Evolutionary conservation across 495 filamentous ascomycete genomes (phyloP).

Genomic region (Annulohypoxylon bovei): DNA sequence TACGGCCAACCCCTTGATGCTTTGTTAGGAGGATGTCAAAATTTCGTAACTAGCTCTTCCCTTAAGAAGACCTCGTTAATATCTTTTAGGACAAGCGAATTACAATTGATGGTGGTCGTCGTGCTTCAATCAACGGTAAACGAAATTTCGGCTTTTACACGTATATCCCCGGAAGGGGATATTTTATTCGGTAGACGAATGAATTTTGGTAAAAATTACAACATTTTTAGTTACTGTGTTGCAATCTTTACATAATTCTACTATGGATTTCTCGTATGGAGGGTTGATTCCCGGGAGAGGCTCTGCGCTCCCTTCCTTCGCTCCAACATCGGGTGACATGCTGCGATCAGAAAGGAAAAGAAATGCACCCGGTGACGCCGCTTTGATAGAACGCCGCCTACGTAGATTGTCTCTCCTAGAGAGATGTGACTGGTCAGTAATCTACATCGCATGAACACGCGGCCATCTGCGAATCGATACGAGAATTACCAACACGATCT

Average conservation of each 20-base stretch:
- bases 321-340: neutral
- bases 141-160: neutral
- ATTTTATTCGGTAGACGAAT: neutral
- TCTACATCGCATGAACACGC: slow-evolving; percentile 12
- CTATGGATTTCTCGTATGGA: neutral
- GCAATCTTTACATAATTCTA: neutral
- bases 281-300: neutral
- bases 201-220: neutral
- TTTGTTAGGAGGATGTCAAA: neutral
- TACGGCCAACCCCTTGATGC: neutral
- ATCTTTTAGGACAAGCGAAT: neutral
- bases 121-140: neutral
- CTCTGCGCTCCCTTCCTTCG: neutral
- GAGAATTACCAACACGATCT: slow-evolving; percentile 6
- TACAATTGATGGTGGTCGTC: neutral
- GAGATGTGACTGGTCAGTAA: slow-evolving; percentile 25
- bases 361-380: neutral
- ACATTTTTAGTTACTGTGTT: neutral
- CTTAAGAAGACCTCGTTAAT: neutral
- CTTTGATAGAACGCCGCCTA: neutral
- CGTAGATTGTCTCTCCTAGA: neutral
- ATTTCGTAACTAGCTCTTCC: neutral
- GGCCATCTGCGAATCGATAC: slow-evolving; percentile 22
- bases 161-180: no score
- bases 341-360: neutral